Evolutionary conservation across 768 basidiomycete species (phyloP), one percentile per base, ranked within the genome.

Genomic region (Dioszegia hungarica): DNA sequence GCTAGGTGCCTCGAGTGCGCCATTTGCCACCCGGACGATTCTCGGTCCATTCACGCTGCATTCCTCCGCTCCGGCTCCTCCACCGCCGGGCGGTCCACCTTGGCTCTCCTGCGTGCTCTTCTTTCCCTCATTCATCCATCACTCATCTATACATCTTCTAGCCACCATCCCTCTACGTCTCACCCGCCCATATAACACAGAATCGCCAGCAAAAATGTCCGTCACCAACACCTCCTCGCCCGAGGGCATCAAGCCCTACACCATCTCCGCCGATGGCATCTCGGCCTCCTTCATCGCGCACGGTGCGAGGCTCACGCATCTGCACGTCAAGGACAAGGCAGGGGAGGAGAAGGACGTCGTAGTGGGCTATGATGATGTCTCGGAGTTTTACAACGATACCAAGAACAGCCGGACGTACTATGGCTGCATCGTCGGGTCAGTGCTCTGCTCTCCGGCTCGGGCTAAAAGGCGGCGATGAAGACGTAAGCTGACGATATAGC

Each of bases 291-390:
- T 84, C 58, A 81, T 84, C 14, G 80, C 81, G 2, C 78, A 82
- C 53, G 83, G 84, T 4, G 81, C 83, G 25, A 83, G 82, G 1
- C 61, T 84, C 67, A 82, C 82, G 2, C 80, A 83, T 57, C 70
- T 84, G 2, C 82, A 80, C 80, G 82, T 83, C 2, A 81, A 81
- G 56, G 82, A 83, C 66, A 81, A 77, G 68, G 60, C 75, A 52
- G 81, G 81, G 2, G 76, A 77, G n/a, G 57, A 75, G 5, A 75
- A 80, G 44, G 83, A 84, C 67, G 79, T 85, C 10, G 75, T 84
- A n/a, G 75, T 84, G 0, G 83, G 83, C 0, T 84, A 82, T 60
- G 82, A 84, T 60, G 80, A 84, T 61, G 81, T 80, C 54, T 81
- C 81, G 46, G 55, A 54, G 76, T 75, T 61, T 28, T 28, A 51